Evolutionary conservation across 306 rosid genomes (phyloP), one percentile per base, ranked within the genome.

Genomic region (Ceratonia siliqua): DNA sequence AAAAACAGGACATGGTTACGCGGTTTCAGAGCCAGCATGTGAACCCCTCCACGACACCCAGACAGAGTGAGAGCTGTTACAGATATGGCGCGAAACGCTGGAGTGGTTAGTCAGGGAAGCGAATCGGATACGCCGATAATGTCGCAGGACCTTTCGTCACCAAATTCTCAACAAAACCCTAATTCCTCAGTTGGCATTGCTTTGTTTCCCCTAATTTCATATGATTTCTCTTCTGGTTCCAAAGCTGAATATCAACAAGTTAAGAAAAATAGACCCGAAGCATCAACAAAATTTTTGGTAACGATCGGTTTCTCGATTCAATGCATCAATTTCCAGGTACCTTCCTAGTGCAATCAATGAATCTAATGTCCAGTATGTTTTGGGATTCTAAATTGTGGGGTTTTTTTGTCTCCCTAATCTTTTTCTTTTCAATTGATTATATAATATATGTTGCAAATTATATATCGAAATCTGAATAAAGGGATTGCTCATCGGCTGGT

Each of bases 101-200:
- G 57, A 42, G 32, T 61, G 8, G 83, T 70, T 68, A 13, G 80
- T 80, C 75, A 22, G 41, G 38, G 50, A 79, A 39, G 76, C 62
- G 61, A 89, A 77, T 76, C 28, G 45, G 73, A 83, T 36, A 45
- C 48, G 64, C 73, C 92, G 73, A 68, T 68, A 74, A 27, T 77
- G 14, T 73, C 82, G 88, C 82, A 49, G 65, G 24, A n/a, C 84
- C 86, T 75, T 78, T 74, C 84, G 43, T 75, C 28, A 15, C 32
- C 45, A 48, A 18, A 65, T 59, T 65, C 74, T 49, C 56, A 58
- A 32, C 78, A 41, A 76, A 86, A 82, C 85, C 88, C 86, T 72
- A 86, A 38, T 85, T 62, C 48, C 66, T 30, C 22, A 65, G 78
- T 80, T 46, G 15, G 2, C n/a, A 6, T 84, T 5, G n/a, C 0